These are phyloP conservation scores for Ceratocystis harringtonii DNA, from an alignment of 2,329 filamentous ascomycete genomes.

Conservation along the genomic window DNA sequence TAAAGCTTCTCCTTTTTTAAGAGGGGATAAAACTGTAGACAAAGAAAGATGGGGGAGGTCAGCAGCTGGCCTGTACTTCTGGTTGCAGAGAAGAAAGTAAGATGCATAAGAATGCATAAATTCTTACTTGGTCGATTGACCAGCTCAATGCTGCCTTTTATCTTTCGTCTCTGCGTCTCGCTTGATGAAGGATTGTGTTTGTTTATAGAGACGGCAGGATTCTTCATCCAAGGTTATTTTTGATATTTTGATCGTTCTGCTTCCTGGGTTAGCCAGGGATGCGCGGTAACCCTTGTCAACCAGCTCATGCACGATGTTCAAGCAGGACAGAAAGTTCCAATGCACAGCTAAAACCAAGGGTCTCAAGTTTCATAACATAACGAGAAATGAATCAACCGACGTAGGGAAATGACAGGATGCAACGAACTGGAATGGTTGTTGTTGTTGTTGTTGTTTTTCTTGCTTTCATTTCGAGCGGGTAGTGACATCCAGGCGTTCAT, in stretches of 20 bases:
- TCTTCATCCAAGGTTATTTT: conserved; percentile 1
- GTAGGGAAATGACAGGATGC: not conserved
- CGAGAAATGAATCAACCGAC: not conserved
- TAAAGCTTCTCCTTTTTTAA: not conserved
- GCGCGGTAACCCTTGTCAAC: not conserved
- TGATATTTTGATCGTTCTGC: not conserved
- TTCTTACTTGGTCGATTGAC: not conserved
- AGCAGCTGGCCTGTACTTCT: not conserved
- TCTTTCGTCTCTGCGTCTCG: not conserved
- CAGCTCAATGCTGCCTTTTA: not conserved
- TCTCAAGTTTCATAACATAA: not conserved
- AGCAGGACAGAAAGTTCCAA: not conserved
- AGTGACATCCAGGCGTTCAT: not conserved
- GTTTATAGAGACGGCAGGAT: conserved; percentile 6
- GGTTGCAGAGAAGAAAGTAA: not conserved
- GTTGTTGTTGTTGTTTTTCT: not conserved
- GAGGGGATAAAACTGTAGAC: no score
- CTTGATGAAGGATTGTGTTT: not conserved
- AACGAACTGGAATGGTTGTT: not conserved
- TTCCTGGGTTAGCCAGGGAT: not conserved
- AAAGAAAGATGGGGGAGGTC: not conserved
- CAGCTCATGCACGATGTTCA: not conserved
- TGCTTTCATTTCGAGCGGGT: not conserved
- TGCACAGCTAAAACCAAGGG: not conserved
- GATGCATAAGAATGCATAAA: not conserved